Conservation (phyloP, 2,329 filamentous ascomycete genomes). For the Blastomyces emzantsi region DNA sequence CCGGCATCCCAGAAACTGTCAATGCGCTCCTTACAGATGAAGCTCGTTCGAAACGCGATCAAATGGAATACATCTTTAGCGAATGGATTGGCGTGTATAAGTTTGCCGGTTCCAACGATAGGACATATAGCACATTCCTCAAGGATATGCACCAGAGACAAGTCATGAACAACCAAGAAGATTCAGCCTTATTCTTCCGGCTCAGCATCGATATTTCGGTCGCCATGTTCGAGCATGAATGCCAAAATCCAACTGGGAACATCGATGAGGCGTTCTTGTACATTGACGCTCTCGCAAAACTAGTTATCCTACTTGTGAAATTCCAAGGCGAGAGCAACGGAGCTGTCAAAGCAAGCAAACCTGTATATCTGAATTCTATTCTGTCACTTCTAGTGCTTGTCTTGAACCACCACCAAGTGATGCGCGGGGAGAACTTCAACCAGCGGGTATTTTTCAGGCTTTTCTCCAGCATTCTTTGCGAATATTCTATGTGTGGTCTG, state of each 20-base stretch:
- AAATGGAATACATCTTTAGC: conserved; percentile 90
- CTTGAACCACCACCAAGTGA: conserved; percentile 75
- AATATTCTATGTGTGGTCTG: conserved; percentile 53
- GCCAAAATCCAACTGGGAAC: conserved; percentile 52
- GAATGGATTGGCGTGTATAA: conserved; percentile 84
- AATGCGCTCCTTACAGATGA: conserved; percentile 49
- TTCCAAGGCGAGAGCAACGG: conserved; percentile 56
- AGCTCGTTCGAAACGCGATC: conserved; percentile 57
- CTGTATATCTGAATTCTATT: conserved; percentile 66
- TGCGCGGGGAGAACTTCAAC: conserved; percentile 71
- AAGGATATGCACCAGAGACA: conserved; percentile 70
- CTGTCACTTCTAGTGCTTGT: conserved; percentile 70
- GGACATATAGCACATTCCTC: conserved; percentile 65
- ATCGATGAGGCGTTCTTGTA: conserved; percentile 53
- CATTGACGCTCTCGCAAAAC: conserved; percentile 72
- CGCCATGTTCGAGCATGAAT: conserved; percentile 64
- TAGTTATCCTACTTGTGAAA: conserved; percentile 67
- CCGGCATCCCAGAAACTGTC: conserved; percentile 47
- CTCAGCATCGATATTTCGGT: conserved; percentile 72
- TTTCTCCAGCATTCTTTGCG: conserved; percentile 72
- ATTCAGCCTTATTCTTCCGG: conserved; percentile 70
- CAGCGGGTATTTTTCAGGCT: conserved; percentile 87
- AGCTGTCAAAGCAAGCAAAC: conserved; percentile 53
- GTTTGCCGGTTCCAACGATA: conserved; percentile 66
- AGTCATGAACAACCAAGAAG: conserved; percentile 64